Evolutionary conservation across 768 basidiomycete species (phyloP).

Genomic region (Podaxis rugospora): DNA sequence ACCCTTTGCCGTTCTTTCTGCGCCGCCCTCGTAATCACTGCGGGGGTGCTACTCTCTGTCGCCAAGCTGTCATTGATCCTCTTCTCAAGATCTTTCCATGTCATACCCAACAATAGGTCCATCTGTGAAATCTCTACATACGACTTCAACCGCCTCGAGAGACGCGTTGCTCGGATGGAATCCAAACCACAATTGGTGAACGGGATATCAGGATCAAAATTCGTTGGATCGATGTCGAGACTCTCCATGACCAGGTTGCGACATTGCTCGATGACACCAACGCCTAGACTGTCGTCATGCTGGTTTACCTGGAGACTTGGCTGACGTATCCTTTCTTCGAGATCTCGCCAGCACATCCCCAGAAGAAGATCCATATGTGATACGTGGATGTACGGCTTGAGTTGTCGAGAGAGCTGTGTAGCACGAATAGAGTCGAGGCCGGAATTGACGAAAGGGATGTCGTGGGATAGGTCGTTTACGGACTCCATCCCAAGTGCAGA

Average conservation of each 20-base stretch:
- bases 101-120: constrained; percentile 23
- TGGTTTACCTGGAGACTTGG: background rate
- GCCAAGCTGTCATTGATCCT: background rate
- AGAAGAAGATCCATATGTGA: constrained; percentile 32
- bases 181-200: constrained; percentile 40
- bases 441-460: constrained; percentile 36
- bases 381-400: constrained; percentile 24
- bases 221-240: constrained; percentile 27
- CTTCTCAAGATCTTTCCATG: background rate
- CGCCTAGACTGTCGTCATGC: background rate
- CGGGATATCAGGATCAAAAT: constrained; percentile 32
- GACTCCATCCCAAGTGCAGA: background rate
- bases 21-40: background rate
- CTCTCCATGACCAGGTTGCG: background rate
- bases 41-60: background rate
- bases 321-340: background rate
- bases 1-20: background rate
- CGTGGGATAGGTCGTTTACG: constrained; percentile 24
- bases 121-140: constrained; percentile 28
- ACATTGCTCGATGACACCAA: background rate
- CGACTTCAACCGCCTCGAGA: constrained; percentile 28
- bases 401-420: constrained; percentile 27
- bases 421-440: constrained; percentile 39
- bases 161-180: constrained; percentile 32
- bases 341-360: constrained; percentile 8